Evolutionary conservation across 495 filamentous ascomycete genomes (phyloP), one percentile per base, ranked within the genome.

Genomic region (Penicillium dipodomyicola): DNA sequence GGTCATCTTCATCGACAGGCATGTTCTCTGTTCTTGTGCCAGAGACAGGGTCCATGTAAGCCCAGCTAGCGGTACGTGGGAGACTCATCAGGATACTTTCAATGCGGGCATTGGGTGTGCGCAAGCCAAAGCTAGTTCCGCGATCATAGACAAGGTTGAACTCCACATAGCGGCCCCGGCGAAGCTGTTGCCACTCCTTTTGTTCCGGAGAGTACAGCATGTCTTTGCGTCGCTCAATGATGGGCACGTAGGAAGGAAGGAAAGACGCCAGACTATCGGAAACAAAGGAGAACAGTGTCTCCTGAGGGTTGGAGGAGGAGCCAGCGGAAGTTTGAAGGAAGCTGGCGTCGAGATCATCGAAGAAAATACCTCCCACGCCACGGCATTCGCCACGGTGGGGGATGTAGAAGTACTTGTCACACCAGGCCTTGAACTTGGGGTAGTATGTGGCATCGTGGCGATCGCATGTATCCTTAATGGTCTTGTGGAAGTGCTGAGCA

Each of bases 91-190:
- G 72, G 53, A 99, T 97, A 74, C 91, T 96, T 77, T 98, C 94
- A 6, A 99, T 83, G 53, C 94, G 82, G 10, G 92, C 88, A 57
- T 90, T 90, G 4, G 94, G 95, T 0, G 95, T 96, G 61, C 91
- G 92, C 53, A 99, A 74, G 0, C 94, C 94, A 70, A 99, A 99
- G 47, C 88, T 87, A 6, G 94, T 99, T 12, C 94, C 94, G 27
- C 94, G 85, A 76, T 99, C 94, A 74, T 99, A 91, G 46, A 99
- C 89, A 17, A 99, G 82, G 74, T 99, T 99, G 73, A 99, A 99
- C 71, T 99, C 94, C 25, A 99, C 95, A 72, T 99, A 99, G 62
- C 88, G 78, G 33, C 95, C 94, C 48, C 94, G 80, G 29, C 94
- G 82, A 57, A 99, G 78, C 77, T 97, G 94, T 72, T 99, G 94